phyloP scores from a whole-genome alignment of 2,329 filamentous ascomycete genomes.

The Neonectria hederae region DNA sequence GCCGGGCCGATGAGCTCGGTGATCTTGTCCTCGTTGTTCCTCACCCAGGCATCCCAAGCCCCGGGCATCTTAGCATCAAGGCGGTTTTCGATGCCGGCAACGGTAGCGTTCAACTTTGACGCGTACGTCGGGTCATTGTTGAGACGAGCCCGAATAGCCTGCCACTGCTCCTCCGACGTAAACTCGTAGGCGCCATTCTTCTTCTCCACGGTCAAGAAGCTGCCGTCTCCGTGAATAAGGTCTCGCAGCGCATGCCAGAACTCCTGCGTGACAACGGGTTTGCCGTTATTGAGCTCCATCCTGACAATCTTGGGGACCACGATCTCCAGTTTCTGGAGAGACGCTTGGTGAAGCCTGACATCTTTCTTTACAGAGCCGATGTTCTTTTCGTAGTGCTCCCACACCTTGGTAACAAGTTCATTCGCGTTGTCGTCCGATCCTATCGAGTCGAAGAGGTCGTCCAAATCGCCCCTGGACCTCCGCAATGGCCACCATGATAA shows the following conservation, averaged over 20 bases:
- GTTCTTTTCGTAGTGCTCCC: conserved; percentile 44
- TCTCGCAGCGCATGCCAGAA: conserved; percentile 73
- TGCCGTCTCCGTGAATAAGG: conserved; percentile 59
- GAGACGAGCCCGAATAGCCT: conserved; percentile 55
- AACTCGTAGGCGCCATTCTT: conserved; percentile 49
- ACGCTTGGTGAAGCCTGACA: conserved; percentile 48
- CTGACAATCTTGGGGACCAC: conserved; percentile 67
- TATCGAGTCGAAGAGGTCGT: conserved; percentile 32
- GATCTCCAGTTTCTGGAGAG: conserved; percentile 55
- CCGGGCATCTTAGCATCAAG: conserved; percentile 47
- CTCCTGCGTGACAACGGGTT: conserved; percentile 63
- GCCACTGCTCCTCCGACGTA: conserved; percentile 59
- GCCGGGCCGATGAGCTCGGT: conserved; percentile 44
- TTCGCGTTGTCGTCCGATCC: conserved; percentile 27
- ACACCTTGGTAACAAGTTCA: conserved; percentile 34
- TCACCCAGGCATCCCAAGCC: conserved; percentile 63
- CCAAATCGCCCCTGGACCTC: conserved; percentile 4
- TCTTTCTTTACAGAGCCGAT: conserved; percentile 44
- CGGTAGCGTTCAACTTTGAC: conserved; percentile 40
- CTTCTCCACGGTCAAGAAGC: conserved; percentile 58
- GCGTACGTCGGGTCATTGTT: conserved; percentile 46
- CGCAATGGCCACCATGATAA: conserved; percentile 36
- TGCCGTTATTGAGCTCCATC: conserved; percentile 62
- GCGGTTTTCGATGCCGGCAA: conserved; percentile 38
- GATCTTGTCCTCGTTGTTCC: conserved; percentile 57